Base-by-base conservation (phyloP, 73 alveolate species). In the Paramecium sexaurelia region DNA sequence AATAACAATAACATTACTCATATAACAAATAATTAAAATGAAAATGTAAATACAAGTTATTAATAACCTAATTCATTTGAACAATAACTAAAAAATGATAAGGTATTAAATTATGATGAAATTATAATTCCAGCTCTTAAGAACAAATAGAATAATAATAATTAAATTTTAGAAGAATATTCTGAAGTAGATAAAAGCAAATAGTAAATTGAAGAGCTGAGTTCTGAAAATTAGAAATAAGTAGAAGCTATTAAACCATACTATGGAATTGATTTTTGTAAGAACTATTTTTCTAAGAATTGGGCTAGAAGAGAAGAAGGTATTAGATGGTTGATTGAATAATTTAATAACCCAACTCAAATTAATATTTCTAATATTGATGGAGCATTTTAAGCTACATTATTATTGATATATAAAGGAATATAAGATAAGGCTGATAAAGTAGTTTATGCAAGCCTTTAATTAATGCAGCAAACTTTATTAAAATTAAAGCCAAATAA, bases 231-330 rank as follows among this genome's bases (percentile, higher is more conserved):
- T 9, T 19, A 7, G 15, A 78, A 78, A 39, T 40, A 41, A 43
- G 69, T 61, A 11, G 90, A 78, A 7, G 39, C 90, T 45, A 22
- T 41, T 1, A 78, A 29, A 40, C 90, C 69, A 1, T 41, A 41
- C 11, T 78, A 29, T 78, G 90, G 90, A 29, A 13, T 78, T 3
- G 90, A 78, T 6, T 78, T 78, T 7, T 78, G 90, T 78, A 36
- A 78, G 17, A 78, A 78, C 7, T 78, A 29, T 24, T 78, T 78
- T n/a, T 78, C 90, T 24, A 43, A 37, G 11, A 45, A 78, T 78
- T 78, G 90, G 90, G 55, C 27, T 0, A 13, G 33, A 20, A 78
- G 90, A 43, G 90, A 78, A 15, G 73, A 78, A 39, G 68, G 55
- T 3, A 22, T 78, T 4, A n/a, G 55, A 10, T 78, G 73, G 73